These are phyloP conservation scores for Leishmania guyanensis DNA, from an alignment of 208 protist genomes.

Conservation along the genomic window DNA sequence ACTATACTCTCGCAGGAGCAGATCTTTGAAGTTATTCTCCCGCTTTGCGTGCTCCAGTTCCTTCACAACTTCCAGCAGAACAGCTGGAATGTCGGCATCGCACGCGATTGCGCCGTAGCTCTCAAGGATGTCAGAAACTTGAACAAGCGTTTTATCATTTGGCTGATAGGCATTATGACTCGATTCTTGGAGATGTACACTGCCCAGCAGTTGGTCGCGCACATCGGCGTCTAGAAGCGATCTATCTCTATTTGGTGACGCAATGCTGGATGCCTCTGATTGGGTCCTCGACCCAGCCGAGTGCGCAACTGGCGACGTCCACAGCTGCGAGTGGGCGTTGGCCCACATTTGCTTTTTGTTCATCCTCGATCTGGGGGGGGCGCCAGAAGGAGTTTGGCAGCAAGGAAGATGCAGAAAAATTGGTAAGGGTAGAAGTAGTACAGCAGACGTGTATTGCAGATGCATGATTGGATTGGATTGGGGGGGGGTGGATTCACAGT, in stretches of 20 bases:
- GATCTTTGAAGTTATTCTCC: slow-evolving; percentile 43
- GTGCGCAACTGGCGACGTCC: slow-evolving; percentile 20
- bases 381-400: neutral
- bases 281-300: slow-evolving; percentile 27
- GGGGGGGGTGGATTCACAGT: neutral
- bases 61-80: slow-evolving; percentile 50
- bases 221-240: slow-evolving; percentile 21
- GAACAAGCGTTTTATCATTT: slow-evolving; percentile 23
- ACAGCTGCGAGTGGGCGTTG: slow-evolving; percentile 36
- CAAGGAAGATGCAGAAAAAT: neutral
- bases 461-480: neutral
- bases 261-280: slow-evolving; percentile 32
- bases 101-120: slow-evolving; percentile 40
- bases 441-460: neutral
- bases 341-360: slow-evolving; percentile 36
- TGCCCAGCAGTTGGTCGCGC: neutral
- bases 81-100: slow-evolving; percentile 35
- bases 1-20: slow-evolving; percentile 60
- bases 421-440: neutral
- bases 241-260: slow-evolving; percentile 36
- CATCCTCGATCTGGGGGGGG: slow-evolving; percentile 11
- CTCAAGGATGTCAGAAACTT: slow-evolving; percentile 69
- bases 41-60: slow-evolving; percentile 54
- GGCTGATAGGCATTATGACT: neutral
- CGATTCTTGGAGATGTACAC: slow-evolving; percentile 1